Base-by-base conservation (phyloP, 2,329 filamentous ascomycete species). In the Stagonosporopsis chrysanthemi region DNA sequence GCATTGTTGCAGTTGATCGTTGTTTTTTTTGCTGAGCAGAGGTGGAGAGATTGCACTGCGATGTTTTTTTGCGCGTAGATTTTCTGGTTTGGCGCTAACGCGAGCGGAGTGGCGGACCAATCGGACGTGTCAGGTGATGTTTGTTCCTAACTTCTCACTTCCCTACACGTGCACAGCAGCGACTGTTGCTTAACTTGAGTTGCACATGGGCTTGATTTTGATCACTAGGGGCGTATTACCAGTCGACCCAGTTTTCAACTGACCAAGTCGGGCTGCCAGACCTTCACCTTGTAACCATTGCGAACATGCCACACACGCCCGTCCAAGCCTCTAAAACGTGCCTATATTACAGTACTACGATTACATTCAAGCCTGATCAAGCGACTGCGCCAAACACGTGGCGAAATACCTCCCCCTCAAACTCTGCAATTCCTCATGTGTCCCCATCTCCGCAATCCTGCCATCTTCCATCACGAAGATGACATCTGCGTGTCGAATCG, bases 401-500 rank as follows among this genome's bases (percentile, higher is more conserved):
- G 54, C 54, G 22, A 47, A 57, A 14, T 57, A 57, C n/a, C 54
- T 39, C 4, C 65, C 65, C 14, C 52, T 51, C 23, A 58, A 22
- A 24, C 29, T 38, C 43, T 61, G 42, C 24, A 66, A 45, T 19
- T 77, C 73, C 35, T 69, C 66, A 66, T 79, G 77, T 1, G 68
- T 77, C 0, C 77, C 77, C 41, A 55, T 52, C 60, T 79, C 78
- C 2, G 67, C 73, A 28, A 80, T 71, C 43, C 58, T 70, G 1
- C 78, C 78, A 19, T 73, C 66, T 12, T 73, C 63, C 43, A 80
- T 64, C 6, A 80, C 77, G 53, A 75, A 78, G 28, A 80, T 79
- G 1, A 68, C 33, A 58, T 78, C 73, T 6, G 75, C 75, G 47
- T 77, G 63, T 28, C 65, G 61, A 15, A 79, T 71, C 1, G 77